phyloP scores from a whole-genome alignment of 148 eudicot genomes.

The Fagopyrum tataricum region DNA sequence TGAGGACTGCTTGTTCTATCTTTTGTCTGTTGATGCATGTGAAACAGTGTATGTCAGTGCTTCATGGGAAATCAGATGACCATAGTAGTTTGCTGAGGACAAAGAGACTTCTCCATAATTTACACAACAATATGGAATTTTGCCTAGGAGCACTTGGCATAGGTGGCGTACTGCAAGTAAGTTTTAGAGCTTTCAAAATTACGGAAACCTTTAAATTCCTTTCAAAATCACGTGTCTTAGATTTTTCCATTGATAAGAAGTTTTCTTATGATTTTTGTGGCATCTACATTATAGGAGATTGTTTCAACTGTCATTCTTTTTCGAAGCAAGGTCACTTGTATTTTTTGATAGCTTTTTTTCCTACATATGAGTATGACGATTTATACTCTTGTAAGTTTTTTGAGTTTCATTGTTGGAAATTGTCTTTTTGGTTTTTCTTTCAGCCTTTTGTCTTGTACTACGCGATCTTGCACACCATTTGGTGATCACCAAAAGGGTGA shows the following conservation, averaged over 20 bases:
- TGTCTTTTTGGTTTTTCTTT: background rate
- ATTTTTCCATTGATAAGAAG: background rate
- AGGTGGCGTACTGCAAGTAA: slow-evolving; percentile 81
- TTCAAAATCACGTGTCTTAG: background rate
- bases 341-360: background rate
- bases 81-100: slow-evolving; percentile 31
- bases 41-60: slow-evolving; percentile 51
- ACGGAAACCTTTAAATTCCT: background rate
- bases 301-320: background rate
- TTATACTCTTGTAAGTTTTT: background rate
- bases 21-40: slow-evolving; percentile 14
- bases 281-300: background rate
- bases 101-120: slow-evolving; percentile 53
- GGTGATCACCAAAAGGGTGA: background rate
- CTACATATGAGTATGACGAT: background rate
- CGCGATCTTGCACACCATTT: background rate
- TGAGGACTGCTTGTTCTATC: slow-evolving; percentile 5
- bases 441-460: slow-evolving; percentile 1
- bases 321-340: background rate
- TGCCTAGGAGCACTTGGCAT: slow-evolving; percentile 69
- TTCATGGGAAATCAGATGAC: slow-evolving; percentile 34
- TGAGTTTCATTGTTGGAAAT: background rate
- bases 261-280: background rate
- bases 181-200: slow-evolving; percentile 12
- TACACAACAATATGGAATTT: slow-evolving; percentile 52